These are phyloP conservation scores for Acacia concinna DNA, from an alignment of 331 rosid genomes.

Conservation along the genomic window DNA sequence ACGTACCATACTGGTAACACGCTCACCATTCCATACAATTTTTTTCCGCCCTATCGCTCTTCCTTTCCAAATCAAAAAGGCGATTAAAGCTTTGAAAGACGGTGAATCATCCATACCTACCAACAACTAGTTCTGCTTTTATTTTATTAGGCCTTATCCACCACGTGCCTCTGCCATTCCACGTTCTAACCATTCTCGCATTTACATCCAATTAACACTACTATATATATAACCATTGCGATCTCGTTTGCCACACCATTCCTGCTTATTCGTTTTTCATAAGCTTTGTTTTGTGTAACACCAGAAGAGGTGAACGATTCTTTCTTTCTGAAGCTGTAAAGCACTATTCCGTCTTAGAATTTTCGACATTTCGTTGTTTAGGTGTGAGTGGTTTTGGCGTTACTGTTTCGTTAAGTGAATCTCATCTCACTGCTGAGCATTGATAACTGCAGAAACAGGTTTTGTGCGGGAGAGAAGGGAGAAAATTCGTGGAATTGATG, in stretches of 20 bases:
- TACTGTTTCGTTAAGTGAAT: neutral
- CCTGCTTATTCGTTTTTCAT: neutral
- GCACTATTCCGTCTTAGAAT: neutral
- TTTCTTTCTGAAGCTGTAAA: neutral
- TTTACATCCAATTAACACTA: neutral
- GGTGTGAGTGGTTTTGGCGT: neutral
- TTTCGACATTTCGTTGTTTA: neutral
- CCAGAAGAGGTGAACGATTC: conserved; percentile 8
- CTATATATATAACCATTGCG: neutral
- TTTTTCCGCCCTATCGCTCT: neutral
- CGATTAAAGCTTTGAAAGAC: neutral
- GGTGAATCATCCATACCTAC: neutral
- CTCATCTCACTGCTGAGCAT: neutral
- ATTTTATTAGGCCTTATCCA: neutral
- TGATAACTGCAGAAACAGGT: conserved; percentile 42
- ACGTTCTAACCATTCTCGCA: conserved; percentile 29
- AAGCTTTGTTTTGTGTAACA: neutral
- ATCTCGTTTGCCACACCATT: neutral
- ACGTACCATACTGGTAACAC: neutral
- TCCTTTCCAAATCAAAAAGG: neutral
- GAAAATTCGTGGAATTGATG: conserved; percentile 41
- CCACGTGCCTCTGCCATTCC: conserved; percentile 48
- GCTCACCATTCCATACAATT: neutral
- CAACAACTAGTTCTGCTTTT: neutral
- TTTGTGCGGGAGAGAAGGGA: conserved; percentile 22